Percentiles rank a stretch among this genome's conserved stretches.
phyloP scores from a whole-genome alignment of 2,329 filamentous ascomycete species.

The Paecilomyces variotii region DNA sequence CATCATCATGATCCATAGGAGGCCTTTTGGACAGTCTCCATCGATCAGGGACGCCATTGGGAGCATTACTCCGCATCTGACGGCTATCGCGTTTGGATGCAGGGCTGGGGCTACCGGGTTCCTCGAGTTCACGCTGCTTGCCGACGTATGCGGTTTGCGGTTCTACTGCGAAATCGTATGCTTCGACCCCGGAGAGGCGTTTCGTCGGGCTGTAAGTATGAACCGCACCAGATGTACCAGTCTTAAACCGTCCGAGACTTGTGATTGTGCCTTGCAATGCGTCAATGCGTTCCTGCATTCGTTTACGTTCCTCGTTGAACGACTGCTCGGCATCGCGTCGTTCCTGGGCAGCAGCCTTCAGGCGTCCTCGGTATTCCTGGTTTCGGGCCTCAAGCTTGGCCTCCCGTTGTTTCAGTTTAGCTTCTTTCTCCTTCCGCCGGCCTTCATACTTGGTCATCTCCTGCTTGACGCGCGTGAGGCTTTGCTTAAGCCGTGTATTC shows the following conservation, averaged over 20 bases:
- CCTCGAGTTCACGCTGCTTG: conserved; percentile 22
- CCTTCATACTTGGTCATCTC: conserved; percentile 36
- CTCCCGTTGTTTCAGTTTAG: conserved; percentile 32
- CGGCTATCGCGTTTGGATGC: conserved; percentile 20
- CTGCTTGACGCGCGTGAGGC: conserved; percentile 32
- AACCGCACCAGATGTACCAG: conserved; percentile 11
- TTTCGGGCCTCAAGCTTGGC: conserved; percentile 30
- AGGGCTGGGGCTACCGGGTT: conserved; percentile 27
- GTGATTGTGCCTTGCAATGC: conserved; percentile 24
- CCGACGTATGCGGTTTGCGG: conserved; percentile 14
- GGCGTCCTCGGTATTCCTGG: conserved; percentile 32
- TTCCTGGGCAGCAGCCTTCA: conserved; percentile 26
- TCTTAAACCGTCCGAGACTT: conserved; percentile 19
- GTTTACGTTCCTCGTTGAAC: conserved; percentile 29
- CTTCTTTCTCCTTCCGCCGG: conserved; percentile 35
- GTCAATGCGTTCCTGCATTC: conserved; percentile 32
- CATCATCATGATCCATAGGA: conserved; percentile 17
- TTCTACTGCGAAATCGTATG: conserved; percentile 16
- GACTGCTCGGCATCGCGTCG: conserved; percentile 27
- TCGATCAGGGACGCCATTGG: conserved; percentile 12
- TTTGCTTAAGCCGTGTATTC: conserved; percentile 33
- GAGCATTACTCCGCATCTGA: neutral
- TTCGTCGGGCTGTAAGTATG: conserved; percentile 20
- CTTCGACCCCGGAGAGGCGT: conserved; percentile 20
- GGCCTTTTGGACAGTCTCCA: conserved; percentile 9